Evolutionary conservation across 306 rosid species (phyloP).

Genomic region (Corylus americana): DNA sequence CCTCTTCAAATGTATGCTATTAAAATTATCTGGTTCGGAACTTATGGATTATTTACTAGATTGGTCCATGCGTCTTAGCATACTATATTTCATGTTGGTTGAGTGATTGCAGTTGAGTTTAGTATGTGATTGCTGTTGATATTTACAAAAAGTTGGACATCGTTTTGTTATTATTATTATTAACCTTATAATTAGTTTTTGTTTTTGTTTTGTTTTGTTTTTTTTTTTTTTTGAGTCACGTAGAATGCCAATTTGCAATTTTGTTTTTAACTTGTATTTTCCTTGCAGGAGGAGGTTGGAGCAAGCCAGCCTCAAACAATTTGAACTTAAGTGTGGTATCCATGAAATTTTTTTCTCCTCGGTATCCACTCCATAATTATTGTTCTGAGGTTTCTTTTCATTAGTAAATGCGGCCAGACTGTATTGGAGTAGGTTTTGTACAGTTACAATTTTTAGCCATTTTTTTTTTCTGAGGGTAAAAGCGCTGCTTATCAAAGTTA

Average conservation of each 20-base stretch:
- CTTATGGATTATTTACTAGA: background rate
- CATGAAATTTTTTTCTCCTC: slow-evolving; percentile 9
- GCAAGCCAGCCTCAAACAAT: slow-evolving; percentile 41
- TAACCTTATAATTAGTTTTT: background rate
- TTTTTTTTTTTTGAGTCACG: background rate
- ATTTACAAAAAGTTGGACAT: background rate
- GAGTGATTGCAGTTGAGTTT: background rate
- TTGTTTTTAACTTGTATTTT: slow-evolving; percentile 31
- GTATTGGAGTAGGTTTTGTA: slow-evolving; percentile 40
- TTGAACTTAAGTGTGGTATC: slow-evolving; percentile 27
- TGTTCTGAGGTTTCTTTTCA: slow-evolving; percentile 26
- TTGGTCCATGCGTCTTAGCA: background rate
- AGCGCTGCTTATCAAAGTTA: slow-evolving; percentile 25
- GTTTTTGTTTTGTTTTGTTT: no score
- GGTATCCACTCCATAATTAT: slow-evolving; percentile 19
- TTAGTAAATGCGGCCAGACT: slow-evolving; percentile 25
- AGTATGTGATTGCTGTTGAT: background rate
- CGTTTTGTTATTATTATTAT: background rate
- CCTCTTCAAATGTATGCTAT: background rate
- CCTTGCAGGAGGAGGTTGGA: slow-evolving; percentile 63
- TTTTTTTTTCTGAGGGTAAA: slow-evolving; percentile 34
- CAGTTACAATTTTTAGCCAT: slow-evolving; percentile 31
- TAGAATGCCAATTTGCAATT: slow-evolving; percentile 9
- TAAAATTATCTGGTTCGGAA: background rate
- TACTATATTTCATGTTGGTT: background rate